Conservation (phyloP, 106 monocot genomes). For the Amphibolis antarctica region DNA sequence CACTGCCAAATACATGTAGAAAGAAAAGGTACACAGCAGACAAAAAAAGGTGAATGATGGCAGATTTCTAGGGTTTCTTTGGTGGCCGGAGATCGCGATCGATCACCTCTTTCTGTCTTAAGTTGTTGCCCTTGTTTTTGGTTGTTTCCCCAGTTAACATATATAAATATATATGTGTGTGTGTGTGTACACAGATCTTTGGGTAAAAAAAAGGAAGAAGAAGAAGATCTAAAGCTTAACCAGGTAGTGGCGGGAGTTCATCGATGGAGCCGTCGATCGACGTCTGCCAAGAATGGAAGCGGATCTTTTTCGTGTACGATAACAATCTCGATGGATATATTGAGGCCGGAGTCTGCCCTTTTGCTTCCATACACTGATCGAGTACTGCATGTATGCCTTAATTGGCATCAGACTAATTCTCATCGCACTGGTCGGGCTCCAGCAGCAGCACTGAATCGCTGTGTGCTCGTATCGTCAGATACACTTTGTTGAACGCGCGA, state of each 20-base stretch:
- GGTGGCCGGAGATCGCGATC: no score
- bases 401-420: no score
- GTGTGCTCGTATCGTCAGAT: no score
- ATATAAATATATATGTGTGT: background rate
- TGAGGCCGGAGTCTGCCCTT: background rate
- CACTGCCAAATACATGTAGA: background rate
- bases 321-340: background rate
- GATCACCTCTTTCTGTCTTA: background rate
- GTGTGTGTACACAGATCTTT: no score
- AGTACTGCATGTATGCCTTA: background rate
- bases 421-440: no score
- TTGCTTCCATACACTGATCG: background rate
- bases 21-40: no score
- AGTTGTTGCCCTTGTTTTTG: background rate
- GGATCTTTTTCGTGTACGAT: conserved; percentile 11
- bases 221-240: no score
- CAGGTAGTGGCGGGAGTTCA: no score
- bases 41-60: background rate
- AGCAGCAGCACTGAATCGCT: no score
- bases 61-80: background rate
- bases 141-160: background rate
- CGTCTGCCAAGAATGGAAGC: background rate
- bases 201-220: no score
- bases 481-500: no score
- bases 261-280: no score